phyloP scores from a whole-genome alignment of 768 basidiomycete species.

The Boletellus ananiceps region DNA sequence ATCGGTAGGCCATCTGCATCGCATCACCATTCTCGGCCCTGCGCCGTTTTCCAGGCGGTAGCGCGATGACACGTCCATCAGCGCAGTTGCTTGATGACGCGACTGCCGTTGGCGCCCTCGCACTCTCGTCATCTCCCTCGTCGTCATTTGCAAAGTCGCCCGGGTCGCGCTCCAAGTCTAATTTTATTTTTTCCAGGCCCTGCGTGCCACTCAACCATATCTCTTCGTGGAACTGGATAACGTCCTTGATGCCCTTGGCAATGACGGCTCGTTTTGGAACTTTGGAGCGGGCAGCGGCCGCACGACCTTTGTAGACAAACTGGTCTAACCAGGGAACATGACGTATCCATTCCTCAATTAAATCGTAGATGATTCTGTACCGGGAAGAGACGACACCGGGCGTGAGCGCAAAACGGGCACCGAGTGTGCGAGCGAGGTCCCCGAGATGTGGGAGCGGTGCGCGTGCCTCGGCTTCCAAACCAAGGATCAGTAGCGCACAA shows the following conservation, averaged over 20 bases:
- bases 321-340: constrained; percentile 73
- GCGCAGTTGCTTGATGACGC: constrained; percentile 5
- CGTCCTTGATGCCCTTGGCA: constrained; percentile 65
- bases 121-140: constrained; percentile 21
- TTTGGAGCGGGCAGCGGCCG: constrained; percentile 48
- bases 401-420: constrained; percentile 43
- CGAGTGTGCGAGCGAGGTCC: constrained; percentile 56
- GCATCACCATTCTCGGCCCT: constrained; percentile 26
- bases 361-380: constrained; percentile 62
- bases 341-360: constrained; percentile 53
- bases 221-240: constrained; percentile 63
- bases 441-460: constrained; percentile 48
- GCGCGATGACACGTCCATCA: not conserved
- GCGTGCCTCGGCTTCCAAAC: constrained; percentile 63
- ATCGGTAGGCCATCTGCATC: constrained; percentile 46
- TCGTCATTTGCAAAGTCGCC: constrained; percentile 30
- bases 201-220: constrained; percentile 45
- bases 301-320: constrained; percentile 38
- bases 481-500: constrained; percentile 64
- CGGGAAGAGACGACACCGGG: constrained; percentile 60
- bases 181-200: constrained; percentile 30
- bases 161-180: constrained; percentile 37
- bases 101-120: constrained; percentile 7
- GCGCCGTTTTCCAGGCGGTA: constrained; percentile 28
- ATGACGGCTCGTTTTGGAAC: constrained; percentile 59